Base-by-base conservation (phyloP, 805 yeast species). In the Myxozyma monticola region DNA sequence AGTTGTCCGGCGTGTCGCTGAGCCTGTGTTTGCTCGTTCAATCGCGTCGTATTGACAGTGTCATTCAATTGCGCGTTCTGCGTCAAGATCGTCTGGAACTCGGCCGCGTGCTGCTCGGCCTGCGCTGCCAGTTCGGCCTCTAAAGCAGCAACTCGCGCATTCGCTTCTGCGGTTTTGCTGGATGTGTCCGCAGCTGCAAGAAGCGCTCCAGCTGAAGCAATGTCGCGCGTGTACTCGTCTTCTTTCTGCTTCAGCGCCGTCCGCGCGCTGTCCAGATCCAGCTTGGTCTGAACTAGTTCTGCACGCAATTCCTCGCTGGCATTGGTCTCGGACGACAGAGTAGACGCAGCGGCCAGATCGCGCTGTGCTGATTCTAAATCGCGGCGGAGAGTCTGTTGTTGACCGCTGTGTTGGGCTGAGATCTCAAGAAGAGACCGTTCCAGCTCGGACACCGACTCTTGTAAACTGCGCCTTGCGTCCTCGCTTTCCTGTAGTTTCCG, bases 61-160 rank as follows among this genome's bases (percentile, higher is more conserved):
- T 50, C 54, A 29, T 41, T 50, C 21, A 50, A 29, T 6, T 37
- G 10, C 18, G 58, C 58, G 35, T 53, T 53, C 37, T 53, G 57
- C 49, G 41, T 28, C 8, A 53, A 37, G 5, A 53, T 46, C 7
- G 57, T 43, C 22, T 41, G 45, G 22, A 53, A 49, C 39, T 52
- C 57, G 22, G 45, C 36, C 6, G 45, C 51, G 42, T 53, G 57
- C 30, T 29, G 37, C 29, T 42, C 30, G 10, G 42, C 17, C 20
- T 42, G 34, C 14, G 22, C 33, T 1, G 42, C 37, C 24, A 48
- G 31, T 24, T 26, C 45, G 30, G 25, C 12, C 15, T 42, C 38
- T 17, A 33, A 24, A 3, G 17, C 14, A 6, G 37, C 45, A 6
- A 22, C 21, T 14, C 31, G 31, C 5, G 37, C 25, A 15, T 15